Evolutionary conservation across 2,329 filamentous ascomycete genomes (phyloP), one percentile per base, ranked within the genome.

Genomic region (Chaetoscypha palmicola): DNA sequence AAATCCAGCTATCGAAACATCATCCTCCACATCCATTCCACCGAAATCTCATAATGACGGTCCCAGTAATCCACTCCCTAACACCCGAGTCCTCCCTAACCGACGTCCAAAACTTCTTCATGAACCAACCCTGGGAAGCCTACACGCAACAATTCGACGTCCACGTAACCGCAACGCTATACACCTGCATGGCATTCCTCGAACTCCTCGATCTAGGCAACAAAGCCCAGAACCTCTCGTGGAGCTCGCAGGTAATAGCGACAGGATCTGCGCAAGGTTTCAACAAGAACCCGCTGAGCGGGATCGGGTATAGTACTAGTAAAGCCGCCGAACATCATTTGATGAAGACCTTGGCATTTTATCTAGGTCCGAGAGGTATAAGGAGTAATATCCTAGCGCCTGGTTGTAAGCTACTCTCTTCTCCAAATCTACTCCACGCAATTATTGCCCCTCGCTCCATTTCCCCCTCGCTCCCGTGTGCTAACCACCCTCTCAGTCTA

Each of bases 231-330:
- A 78, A 76, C 39, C 65, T 79, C 20, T 66, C 66, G 22, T 68
- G 71, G 59, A 65, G 60, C 8, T 71, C 70, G 12, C 74, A 79
- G 60, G 65, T 79, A 21, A 76, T 94, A 45, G 81, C 86, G 33
- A 83, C 84, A 38, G 80, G 79, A 45, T 82, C 76, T 11, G 87
- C 91, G 60, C 83, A 74, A 0, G 82, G 77, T 0, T 81, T 87
- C 47, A 84, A 89, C 66, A 81, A 84, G 56, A 69, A 74, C 38
- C 72, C 82, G 0, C 80, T 87, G 26, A 81, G 82, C 19, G 85
- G 87, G 31, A 90, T 81, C 62, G 78, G 79, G 0, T 91, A 91
- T 61, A 85, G 83, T 16, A 76, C 84, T n/a, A 81, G 77, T 48
- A 91, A 91, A 65, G 84, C 81, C 1, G 85, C 78, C 0, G 79